A percentile compares a stretch with the other conserved stretches of the same genome.
phyloP scores from a whole-genome alignment of 164 flowering plant genomes.

The Liriodendron chinense region DNA sequence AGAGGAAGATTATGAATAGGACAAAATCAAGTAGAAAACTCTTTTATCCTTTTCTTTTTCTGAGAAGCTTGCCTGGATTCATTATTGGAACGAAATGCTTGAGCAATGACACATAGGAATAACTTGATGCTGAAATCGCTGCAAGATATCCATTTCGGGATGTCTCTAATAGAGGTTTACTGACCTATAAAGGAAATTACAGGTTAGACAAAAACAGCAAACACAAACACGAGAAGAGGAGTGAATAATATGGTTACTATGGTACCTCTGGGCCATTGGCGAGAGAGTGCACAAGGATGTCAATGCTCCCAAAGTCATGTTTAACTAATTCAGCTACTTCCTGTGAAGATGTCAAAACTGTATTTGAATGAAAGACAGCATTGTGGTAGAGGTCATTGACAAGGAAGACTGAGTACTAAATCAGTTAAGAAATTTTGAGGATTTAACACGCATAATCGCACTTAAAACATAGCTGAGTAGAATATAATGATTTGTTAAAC shows the following conservation, averaged over 20 bases:
- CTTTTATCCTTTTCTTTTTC: too few relatives aligned
- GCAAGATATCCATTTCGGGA: slow-evolving; percentile 94
- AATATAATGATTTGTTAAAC: too few relatives aligned
- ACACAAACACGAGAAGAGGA: neutral
- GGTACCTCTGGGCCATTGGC: slow-evolving; percentile 97
- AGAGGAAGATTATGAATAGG: too few relatives aligned
- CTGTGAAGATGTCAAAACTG: slow-evolving; percentile 31
- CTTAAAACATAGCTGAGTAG: neutral
- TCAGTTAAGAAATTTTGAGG: neutral
- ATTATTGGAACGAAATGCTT: slow-evolving; percentile 91
- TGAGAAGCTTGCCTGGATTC: slow-evolving; percentile 69
- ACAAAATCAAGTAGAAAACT: too few relatives aligned
- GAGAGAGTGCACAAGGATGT: slow-evolving; percentile 97
- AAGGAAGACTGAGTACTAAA: neutral
- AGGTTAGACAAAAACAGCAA: too few relatives aligned
- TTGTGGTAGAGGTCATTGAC: neutral
- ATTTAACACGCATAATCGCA: neutral
- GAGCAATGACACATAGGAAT: slow-evolving; percentile 85
- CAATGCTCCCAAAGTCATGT: slow-evolving; percentile 92
- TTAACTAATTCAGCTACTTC: slow-evolving; percentile 89
- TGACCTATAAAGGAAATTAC: slow-evolving; percentile 48
- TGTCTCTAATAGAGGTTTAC: slow-evolving; percentile 86
- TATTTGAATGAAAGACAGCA: neutral
- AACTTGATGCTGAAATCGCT: slow-evolving; percentile 94
- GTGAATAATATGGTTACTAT: neutral